A percentile compares a stretch with the other conserved stretches of the same genome.
phyloP scores from a whole-genome alignment of 225 moss, liverwort and hornwort genomes.

The Physcomitrellopsis africana region DNA sequence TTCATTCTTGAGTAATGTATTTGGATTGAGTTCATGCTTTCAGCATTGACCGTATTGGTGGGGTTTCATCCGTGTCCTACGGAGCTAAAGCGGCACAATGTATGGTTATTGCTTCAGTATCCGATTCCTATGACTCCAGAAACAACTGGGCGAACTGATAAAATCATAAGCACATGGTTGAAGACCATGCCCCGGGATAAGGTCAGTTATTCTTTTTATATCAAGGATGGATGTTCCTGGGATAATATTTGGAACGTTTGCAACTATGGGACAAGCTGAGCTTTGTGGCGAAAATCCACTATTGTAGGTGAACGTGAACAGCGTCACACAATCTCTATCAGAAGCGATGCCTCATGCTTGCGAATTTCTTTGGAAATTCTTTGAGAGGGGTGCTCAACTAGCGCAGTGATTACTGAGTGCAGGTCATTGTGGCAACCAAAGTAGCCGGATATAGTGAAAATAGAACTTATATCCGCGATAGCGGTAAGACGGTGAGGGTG shows the following conservation, averaged over 20 bases:
- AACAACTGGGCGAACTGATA: conserved; percentile 72
- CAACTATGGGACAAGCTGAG: background rate
- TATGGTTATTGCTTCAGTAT: conserved; percentile 60
- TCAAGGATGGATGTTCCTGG: background rate
- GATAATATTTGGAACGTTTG: background rate
- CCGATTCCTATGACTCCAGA: conserved; percentile 67
- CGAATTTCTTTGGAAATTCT: background rate
- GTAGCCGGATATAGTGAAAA: conserved; percentile 69
- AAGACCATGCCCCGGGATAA: conserved; percentile 88
- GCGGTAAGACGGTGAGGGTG: conserved; percentile 61
- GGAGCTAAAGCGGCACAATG: conserved; percentile 12
- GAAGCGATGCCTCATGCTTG: background rate
- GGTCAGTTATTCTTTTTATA: conserved; percentile 40
- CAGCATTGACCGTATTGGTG: background rate
- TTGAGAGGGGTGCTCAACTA: background rate
- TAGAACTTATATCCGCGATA: conserved; percentile 59
- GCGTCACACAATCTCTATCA: background rate
- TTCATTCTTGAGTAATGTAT: background rate
- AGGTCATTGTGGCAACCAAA: conserved; percentile 93
- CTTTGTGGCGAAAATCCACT: background rate
- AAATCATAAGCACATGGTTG: conserved; percentile 74
- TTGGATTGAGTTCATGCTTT: background rate
- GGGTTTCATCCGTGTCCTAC: background rate
- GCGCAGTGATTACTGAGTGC: background rate
- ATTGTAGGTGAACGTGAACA: background rate